Base-by-base conservation (phyloP, 352 stramenopile genomes). In the Globisporangium uncinulatum region DNA sequence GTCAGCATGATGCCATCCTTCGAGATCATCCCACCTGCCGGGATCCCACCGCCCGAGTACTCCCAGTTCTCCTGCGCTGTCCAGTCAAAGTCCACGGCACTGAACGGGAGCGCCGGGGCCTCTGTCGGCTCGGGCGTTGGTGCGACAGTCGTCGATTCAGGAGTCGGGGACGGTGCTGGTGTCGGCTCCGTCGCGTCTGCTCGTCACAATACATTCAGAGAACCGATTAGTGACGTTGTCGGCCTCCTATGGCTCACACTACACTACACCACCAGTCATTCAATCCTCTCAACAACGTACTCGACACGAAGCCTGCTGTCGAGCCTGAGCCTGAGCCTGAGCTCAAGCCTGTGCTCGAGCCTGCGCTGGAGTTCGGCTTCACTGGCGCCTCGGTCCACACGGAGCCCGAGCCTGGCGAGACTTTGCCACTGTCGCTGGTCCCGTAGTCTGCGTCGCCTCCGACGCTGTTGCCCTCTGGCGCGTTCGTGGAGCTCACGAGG, bases 41-140 rank as follows among this genome's bases (percentile, higher is more conserved):
- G 65, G 21, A 51, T 47, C 6, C 50, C 36, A 21, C 73, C 76
- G 49, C 66, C 77, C 1, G 77, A 53, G 59, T 87, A 87, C 52
- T 89, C 57, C 81, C 81, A 89, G 41, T 83, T 79, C 46, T 64
- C 71, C 20, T 69, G 47, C 41, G 89, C 64, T 7, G 67, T 85
- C 78, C 78, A 92, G 64, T 87, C 67, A 50, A 89, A 92, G 57
- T 84, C 73, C 36, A 87, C 63, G 13, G 66, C 57, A 44, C 67
- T 73, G 66, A 79, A 89, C 21, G 66, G 63, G 19, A 86, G 64
- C 51, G 64, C 51, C 24, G 75, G 59, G 19, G 59, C 58, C 3
- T 70, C 57, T 15, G 57, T 67, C 29, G 65, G 69, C 45, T 54
- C 59, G 0, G 68, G 59, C 15, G 67, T 63, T 9, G 63, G 63